phyloP scores from a whole-genome alignment of 2,329 filamentous ascomycete species.

The Thielaviopsis euricoi region DNA sequence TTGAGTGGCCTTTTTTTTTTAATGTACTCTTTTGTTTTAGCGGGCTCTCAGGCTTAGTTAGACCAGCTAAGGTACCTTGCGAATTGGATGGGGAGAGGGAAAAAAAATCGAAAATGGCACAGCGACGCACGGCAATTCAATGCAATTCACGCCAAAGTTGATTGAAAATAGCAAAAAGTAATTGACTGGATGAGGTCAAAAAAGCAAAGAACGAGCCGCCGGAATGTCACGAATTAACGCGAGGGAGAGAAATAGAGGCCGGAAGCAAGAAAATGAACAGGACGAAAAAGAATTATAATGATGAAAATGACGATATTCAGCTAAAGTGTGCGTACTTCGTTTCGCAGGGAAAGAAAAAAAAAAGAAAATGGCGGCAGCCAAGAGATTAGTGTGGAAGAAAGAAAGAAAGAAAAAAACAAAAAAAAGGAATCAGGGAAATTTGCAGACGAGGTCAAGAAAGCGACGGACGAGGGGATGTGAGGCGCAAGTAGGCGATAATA shows the following conservation, averaged over 20 bases:
- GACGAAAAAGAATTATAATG: not conserved
- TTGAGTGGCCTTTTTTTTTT: too few relatives aligned
- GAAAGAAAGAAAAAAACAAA: too few relatives aligned
- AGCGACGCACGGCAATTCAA: not conserved
- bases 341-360: too few relatives aligned
- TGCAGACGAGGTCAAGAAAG: not conserved
- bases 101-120: not conserved
- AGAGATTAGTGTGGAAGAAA: not conserved
- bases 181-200: not conserved
- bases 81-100: not conserved
- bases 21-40: too few relatives aligned
- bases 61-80: not conserved
- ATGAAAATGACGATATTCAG: too few relatives aligned
- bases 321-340: too few relatives aligned
- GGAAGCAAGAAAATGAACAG: not conserved
- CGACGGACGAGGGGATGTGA: not conserved
- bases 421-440: not conserved
- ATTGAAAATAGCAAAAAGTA: not conserved
- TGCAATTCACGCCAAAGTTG: not conserved
- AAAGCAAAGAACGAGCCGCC: not conserved
- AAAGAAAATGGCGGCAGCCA: not conserved
- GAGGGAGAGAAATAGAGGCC: not conserved
- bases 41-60: not conserved
- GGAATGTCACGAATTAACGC: not conserved
- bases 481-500: not conserved